These are phyloP conservation scores for Penicillium expansum DNA, from an alignment of 2,329 filamentous ascomycete genomes.

Conservation along the genomic window DNA sequence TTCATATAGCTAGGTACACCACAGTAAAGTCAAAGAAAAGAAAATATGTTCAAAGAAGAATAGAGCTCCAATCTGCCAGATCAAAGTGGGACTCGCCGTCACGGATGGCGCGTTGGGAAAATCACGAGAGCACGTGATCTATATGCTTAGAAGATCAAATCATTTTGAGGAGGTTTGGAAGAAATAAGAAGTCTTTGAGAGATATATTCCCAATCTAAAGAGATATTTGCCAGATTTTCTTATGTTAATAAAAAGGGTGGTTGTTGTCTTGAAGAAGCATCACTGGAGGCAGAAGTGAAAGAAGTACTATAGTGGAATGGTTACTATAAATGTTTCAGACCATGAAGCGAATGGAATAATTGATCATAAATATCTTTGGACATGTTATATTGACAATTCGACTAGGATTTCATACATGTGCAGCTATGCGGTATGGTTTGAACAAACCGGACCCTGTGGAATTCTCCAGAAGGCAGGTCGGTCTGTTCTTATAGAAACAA, in stretches of 20 bases:
- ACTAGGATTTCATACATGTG: not conserved
- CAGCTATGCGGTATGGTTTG: not conserved
- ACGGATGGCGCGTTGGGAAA: constrained; percentile 10
- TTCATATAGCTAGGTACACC: not conserved
- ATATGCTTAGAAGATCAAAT: not conserved
- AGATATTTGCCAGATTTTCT: not conserved
- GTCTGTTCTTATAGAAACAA: not conserved
- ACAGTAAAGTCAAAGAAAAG: not conserved
- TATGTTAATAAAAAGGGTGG: not conserved
- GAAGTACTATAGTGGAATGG: not conserved
- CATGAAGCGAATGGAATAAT: not conserved
- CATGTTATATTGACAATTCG: not conserved
- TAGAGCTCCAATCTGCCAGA: not conserved
- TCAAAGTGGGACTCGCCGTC: constrained; percentile 2
- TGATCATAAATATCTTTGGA: not conserved
- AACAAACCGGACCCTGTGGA: not conserved
- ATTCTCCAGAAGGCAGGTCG: not conserved
- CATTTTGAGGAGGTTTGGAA: not conserved
- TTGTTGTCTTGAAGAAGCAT: not conserved
- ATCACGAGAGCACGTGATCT: constrained; percentile 25
- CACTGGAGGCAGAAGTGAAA: not conserved
- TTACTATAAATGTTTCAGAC: not conserved
- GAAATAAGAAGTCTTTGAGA: not conserved
- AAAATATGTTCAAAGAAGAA: not conserved
- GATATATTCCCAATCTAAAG: not conserved